Base-by-base conservation (phyloP, 495 filamentous ascomycete genomes). In the Rusavskia elegans region DNA sequence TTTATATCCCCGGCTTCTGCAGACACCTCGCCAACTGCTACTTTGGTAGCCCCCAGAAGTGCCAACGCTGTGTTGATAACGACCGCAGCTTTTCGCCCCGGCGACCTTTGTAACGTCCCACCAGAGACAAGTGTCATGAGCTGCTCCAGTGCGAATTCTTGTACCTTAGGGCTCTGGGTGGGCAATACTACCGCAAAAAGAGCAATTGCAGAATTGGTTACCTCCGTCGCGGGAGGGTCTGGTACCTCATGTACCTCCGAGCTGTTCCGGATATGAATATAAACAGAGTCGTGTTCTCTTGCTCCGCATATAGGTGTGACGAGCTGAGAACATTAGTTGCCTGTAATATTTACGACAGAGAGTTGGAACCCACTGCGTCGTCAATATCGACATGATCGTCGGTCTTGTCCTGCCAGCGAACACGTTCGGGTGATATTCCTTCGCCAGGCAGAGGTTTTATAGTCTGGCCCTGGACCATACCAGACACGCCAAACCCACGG, bases 81-180 rank as follows among this genome's bases (percentile, higher is more conserved):
- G 70, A 97, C 85, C 16, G 92, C 89, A 39, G 89, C 82, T 62
- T 84, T 94, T 41, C 92, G 73, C 25, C 89, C 89, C 20, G 83
- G 85, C 57, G 96, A 89, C 51, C 89, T 78, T 56, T 94, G 87
- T 17, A 96, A 71, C 40, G 72, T 78, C 1, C 78, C 77, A 11
- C 89, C 85, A 5, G 86, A 82, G 4, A 94, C 69, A 55, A 89
- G 93, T 0, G 86, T 90, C 4, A 86, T 79, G 44, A 99, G 77
- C 59, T 97, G 93, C 61, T 96, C 93, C 9, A 97, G 73, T 21
- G 90, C 85, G 59, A 92, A 93, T 63, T 97, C 92, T 60, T 99
- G 92, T 11, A 99, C 85, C 57, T 88, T 94, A 2, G 87, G 73
- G 0, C 83, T 81, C 32, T 94, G 90, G 11, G 95, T 70, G 14